Evolutionary conservation across 305 asterid genomes (phyloP).

Genomic region (Solanum hybrid): DNA sequence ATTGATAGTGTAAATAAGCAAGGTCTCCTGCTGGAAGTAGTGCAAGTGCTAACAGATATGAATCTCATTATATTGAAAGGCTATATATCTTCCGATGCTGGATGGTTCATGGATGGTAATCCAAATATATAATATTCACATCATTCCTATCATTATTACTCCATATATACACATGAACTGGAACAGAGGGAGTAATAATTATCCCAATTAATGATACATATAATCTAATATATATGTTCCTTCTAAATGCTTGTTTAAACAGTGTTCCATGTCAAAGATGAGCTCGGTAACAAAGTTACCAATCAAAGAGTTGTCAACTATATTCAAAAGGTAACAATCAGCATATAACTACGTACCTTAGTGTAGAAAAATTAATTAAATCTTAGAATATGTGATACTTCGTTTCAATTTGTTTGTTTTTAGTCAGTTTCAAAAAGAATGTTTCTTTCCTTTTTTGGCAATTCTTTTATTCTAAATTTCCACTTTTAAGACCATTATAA

Average conservation of each 20-base stretch:
- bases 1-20: constrained; percentile 65
- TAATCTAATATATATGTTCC: neutral
- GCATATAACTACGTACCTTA: neutral
- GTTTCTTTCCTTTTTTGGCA: no score
- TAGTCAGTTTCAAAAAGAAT: neutral
- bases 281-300: constrained; percentile 48
- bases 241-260: constrained; percentile 10
- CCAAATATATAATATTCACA: neutral
- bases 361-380: neutral
- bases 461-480: no score
- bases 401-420: neutral
- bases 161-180: no score
- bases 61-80: constrained; percentile 65
- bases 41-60: constrained; percentile 66
- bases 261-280: constrained; percentile 75
- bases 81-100: constrained; percentile 72
- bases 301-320: constrained; percentile 53
- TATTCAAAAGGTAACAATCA: constrained; percentile 45
- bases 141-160: neutral
- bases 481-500: no score
- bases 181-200: neutral
- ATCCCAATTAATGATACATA: neutral
- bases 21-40: constrained; percentile 65
- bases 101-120: constrained; percentile 85
- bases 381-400: neutral